phyloP scores from a whole-genome alignment of 1,139 yeast genomes.

The Pichia sp. region DNA sequence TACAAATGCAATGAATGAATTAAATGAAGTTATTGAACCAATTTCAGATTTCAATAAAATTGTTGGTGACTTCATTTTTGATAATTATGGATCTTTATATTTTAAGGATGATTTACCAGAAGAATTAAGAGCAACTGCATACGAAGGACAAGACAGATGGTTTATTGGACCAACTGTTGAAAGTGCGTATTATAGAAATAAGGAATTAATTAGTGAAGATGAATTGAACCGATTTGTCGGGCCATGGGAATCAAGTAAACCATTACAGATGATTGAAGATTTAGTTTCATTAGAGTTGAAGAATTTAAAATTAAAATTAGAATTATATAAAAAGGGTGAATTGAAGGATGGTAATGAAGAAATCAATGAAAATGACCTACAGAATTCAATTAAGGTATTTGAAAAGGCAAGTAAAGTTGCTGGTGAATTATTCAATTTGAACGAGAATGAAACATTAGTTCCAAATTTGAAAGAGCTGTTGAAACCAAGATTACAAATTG shows the following conservation, averaged over 20 bases:
- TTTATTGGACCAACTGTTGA: slow-evolving; percentile 88
- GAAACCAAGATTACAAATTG: slow-evolving; percentile 66
- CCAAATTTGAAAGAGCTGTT: slow-evolving; percentile 57
- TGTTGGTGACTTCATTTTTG: slow-evolving; percentile 50
- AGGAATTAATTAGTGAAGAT: slow-evolving; percentile 40
- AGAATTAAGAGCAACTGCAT: slow-evolving; percentile 36
- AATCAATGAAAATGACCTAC: slow-evolving; percentile 23
- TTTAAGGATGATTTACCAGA: slow-evolving; percentile 50
- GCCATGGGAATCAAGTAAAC: slow-evolving; percentile 63
- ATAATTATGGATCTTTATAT: slow-evolving; percentile 74
- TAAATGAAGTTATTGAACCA: slow-evolving; percentile 54
- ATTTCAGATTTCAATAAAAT: slow-evolving; percentile 52
- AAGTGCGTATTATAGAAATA: slow-evolving; percentile 66
- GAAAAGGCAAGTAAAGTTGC: slow-evolving; percentile 52
- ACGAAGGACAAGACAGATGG: slow-evolving; percentile 73
- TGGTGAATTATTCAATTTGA: slow-evolving; percentile 46
- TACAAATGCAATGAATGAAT: slow-evolving; percentile 37
- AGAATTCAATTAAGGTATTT: slow-evolving; percentile 47
- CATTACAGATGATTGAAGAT: slow-evolving; percentile 53
- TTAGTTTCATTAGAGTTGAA: slow-evolving; percentile 66
- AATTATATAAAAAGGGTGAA: slow-evolving; percentile 45
- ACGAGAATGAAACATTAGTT: slow-evolving; percentile 31
- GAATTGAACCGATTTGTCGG: slow-evolving; percentile 51
- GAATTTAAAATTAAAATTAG: slow-evolving; percentile 49
- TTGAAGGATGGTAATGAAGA: slow-evolving; percentile 32